Base-by-base conservation (phyloP, 495 filamentous ascomycete genomes). In the Talaromyces wortmannii region DNA sequence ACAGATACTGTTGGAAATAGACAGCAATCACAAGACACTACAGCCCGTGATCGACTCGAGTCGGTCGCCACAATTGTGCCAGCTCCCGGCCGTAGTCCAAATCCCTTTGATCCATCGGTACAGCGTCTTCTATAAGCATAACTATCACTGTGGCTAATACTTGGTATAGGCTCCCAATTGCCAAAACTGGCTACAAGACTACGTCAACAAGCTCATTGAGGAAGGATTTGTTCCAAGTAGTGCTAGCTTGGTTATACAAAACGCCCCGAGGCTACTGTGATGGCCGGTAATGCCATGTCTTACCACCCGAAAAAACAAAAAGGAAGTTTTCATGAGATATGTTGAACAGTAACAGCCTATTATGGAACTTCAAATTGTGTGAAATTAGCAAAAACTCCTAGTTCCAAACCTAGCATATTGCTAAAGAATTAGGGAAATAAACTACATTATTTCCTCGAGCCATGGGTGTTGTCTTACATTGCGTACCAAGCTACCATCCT, bases 21-120 rank as follows among this genome's bases (percentile, higher is more conserved):
- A 40, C 10, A 55, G 17, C 50, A 17, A 46, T 50, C 48, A 17
- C 8, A 15, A 8, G 63, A 63, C 30, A 60, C 57, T 31, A 65
- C 50, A 17, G 63, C 63, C 15, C 55, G 61, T 16, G 63, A 63
- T 55, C 58, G 55, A n/a, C 29, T 65, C 17, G 56, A 65, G 51
- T 60, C 55, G 16, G 48, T 56, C n/a, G 63, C 62, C 11, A 50
- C 50, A 11, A 47, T 36, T 5, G 62, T 62, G 42, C 45, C 18
- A 48, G 51, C 60, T 45, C 57, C 62, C 29, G 52, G 57, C 4
- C 55, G 44, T 12, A 59, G 52, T 48, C 12, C 56, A 11, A 64
- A 61, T 49, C 56, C 59, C 23, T 64, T 61, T 51, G 33, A 59
- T 53, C 56, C 59, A 36, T 46, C 43, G 50, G 61, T 56, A 53